These are phyloP conservation scores for Chrysochromulina parva DNA, from an alignment of 78 protist genomes.

Conservation along the genomic window DNA sequence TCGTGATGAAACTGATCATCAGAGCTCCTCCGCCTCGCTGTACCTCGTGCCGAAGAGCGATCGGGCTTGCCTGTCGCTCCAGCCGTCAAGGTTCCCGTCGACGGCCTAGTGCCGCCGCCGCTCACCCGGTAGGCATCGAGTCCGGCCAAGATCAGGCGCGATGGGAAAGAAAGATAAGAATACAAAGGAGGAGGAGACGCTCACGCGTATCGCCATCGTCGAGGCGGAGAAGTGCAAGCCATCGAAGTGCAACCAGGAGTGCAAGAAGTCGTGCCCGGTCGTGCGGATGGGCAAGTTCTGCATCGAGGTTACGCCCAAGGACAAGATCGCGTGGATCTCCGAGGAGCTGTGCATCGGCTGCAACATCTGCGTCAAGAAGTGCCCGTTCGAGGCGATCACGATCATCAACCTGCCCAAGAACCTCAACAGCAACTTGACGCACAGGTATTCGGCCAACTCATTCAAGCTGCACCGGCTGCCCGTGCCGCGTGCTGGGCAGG, in stretches of 20 bases:
- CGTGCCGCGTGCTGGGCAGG: constrained; percentile 98
- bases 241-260: constrained; percentile 93
- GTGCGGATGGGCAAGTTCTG: constrained; percentile 95
- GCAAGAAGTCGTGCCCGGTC: constrained; percentile 97
- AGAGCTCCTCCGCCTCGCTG: no score
- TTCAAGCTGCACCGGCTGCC: constrained; percentile 99
- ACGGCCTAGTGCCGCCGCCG: not conserved
- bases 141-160: not conserved
- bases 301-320: constrained; percentile 90
- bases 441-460: constrained; percentile 84
- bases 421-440: constrained; percentile 89
- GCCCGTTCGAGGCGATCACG: constrained; percentile 98
- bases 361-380: constrained; percentile 95
- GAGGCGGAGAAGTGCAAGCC: constrained; percentile 97
- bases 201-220: constrained; percentile 98
- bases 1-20: no score
- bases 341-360: constrained; percentile 99
- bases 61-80: not conserved
- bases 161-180: constrained; percentile 18
- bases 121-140: not conserved
- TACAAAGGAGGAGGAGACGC: constrained; percentile 44
- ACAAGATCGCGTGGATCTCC: constrained; percentile 87
- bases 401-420: constrained; percentile 97
- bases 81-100: not conserved
- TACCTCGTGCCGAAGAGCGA: no score